Evolutionary conservation across 192 early-diverging fungal genomes (phyloP), one percentile per base, ranked within the genome.

Genomic region (Piromyces finnis): DNA sequence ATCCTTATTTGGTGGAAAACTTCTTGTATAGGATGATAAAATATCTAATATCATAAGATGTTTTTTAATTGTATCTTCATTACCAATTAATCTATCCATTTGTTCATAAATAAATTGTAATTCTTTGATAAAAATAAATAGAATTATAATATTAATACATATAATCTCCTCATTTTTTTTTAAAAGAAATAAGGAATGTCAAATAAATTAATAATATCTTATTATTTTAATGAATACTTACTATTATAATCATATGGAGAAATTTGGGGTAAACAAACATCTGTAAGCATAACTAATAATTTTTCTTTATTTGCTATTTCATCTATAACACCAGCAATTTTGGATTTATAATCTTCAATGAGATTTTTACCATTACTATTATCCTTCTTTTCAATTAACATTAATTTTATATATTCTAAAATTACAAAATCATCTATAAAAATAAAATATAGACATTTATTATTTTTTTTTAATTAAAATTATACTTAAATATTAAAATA

Each of bases 241-340:
- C 90, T 82, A 80, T 92, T 89, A 79, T 94, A 94, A 81, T 92
- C 89, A 82, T 93, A 93, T 0, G 90, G 83, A 0, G 87, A 89
- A 29, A 91, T 80, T 29, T 80, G 79, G 16, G 78, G 83, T 77
- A 89, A 84, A 28, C 87, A 84, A 12, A 83, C 85, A 30, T 90
- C 87, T 9, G 84, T 27, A 17, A 91, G 85, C 15, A 86, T 81
- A 27, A 83, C 79, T 79, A 88, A 81, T 28, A 94, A 84, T 32
- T 84, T 81, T 77, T 88, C 86, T 51, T 90, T 86, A 84, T 92
- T 93, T 78, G 84, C 82, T 3, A 90, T 79, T 51, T 90, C 89
- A 77, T 84, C 82, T 17, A 81, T 81, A 15, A 87, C 82, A 14
- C 84, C 89, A 29, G 86, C 84, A 12, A 90, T 84, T 59, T 86